phyloP scores from a whole-genome alignment of 106 monocot genomes.

The Dendrobium huoshanense region DNA sequence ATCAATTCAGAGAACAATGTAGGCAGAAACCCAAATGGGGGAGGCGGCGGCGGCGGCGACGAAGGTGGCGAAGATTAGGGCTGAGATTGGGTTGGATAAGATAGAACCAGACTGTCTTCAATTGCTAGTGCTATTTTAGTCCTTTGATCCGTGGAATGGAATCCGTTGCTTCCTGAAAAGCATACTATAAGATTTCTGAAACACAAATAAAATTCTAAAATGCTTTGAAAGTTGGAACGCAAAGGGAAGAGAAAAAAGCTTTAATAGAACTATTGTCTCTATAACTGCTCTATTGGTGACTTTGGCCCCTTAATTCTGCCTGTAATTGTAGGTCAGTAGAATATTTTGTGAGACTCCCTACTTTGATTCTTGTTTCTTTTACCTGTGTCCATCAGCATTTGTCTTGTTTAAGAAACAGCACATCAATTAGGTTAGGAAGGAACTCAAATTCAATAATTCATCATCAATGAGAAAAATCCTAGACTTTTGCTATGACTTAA shows the following conservation, averaged over 20 bases:
- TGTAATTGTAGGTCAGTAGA: no score
- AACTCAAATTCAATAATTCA: no score
- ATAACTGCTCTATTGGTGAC: not conserved
- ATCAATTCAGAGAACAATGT: slow-evolving; percentile 5
- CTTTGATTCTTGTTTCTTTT: no score
- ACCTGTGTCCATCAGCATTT: no score
- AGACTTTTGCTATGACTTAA: no score
- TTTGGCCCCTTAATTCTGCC: no score
- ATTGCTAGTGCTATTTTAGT: slow-evolving; percentile 44
- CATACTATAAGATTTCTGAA: not conserved
- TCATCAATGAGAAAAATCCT: no score
- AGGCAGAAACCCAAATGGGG: slow-evolving; percentile 29
- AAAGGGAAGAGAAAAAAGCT: not conserved
- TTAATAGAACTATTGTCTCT: not conserved
- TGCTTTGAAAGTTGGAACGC: not conserved
- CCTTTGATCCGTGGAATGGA: slow-evolving; percentile 13
- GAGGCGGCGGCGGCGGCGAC: slow-evolving; percentile 54
- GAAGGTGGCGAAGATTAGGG: slow-evolving; percentile 34
- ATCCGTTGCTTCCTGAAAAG: slow-evolving; percentile 20
- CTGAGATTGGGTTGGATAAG: slow-evolving; percentile 22
- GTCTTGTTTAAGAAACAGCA: no score
- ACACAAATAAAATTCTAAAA: no score
- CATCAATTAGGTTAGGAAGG: no score
- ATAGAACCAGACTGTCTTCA: slow-evolving; percentile 42
- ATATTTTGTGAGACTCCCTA: no score